Evolutionary conservation across 495 filamentous ascomycete species (phyloP).

Genomic region (Penicillium samsonianum): DNA sequence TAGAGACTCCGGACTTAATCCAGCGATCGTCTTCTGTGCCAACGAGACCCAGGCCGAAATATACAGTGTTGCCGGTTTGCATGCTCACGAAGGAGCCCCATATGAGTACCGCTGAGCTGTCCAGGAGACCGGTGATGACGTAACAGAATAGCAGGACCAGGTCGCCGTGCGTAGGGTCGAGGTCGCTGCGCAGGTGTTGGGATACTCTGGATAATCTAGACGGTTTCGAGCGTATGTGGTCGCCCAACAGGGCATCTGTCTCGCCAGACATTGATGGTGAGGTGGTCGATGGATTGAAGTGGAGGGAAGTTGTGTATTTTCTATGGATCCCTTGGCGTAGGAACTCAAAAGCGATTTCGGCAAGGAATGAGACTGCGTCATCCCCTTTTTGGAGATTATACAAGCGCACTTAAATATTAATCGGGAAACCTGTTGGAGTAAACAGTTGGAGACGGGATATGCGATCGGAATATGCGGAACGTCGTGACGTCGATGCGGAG

Average conservation of each 20-base stretch:
- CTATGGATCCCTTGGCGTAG: not conserved
- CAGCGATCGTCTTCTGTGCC: constrained; percentile 49
- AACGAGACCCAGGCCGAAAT: constrained; percentile 66
- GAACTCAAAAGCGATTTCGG: not conserved
- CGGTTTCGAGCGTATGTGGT: too few relatives aligned
- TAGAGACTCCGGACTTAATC: constrained; percentile 65
- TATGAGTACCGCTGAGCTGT: constrained; percentile 68
- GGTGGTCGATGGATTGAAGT: not conserved
- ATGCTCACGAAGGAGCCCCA: constrained; percentile 80
- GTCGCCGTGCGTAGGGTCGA: constrained; percentile 59
- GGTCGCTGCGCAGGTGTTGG: constrained; percentile 47
- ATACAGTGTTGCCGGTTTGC: constrained; percentile 82
- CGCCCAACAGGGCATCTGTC: constrained; percentile 14
- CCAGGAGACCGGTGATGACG: constrained; percentile 71
- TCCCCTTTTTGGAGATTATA: not conserved
- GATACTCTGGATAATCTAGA: constrained; percentile 16
- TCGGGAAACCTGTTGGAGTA: not conserved
- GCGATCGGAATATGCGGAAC: not conserved
- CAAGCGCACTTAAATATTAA: not conserved
- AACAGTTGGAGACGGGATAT: not conserved
- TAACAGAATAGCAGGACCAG: constrained; percentile 66
- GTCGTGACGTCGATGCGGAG: constrained; percentile 12
- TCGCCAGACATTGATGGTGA: constrained; percentile 12
- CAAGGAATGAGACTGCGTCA: constrained; percentile 1
- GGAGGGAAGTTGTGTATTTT: not conserved